Percentiles rank a stretch among this genome's conserved stretches.
These are phyloP conservation scores for Labyrinthula sp. DNA, from an alignment of 352 stramenopile species.

Conservation along the genomic window DNA sequence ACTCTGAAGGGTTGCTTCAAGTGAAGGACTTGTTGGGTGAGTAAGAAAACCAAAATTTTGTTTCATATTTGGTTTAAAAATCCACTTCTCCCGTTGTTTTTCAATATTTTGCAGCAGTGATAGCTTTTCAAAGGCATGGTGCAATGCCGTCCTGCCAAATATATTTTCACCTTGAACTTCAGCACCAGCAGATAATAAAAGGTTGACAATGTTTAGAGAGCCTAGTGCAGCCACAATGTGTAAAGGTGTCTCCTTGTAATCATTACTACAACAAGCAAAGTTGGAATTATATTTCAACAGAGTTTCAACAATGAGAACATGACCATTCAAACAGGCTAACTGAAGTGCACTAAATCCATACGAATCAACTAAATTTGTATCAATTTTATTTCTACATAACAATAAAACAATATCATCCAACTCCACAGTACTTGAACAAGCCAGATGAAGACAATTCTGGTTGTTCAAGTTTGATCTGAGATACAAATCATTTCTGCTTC, in stretches of 20 bases:
- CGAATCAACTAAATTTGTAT: slow-evolving; percentile 33
- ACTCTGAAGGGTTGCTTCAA: too few relatives aligned
- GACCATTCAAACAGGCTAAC: slow-evolving; percentile 30
- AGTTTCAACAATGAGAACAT: slow-evolving; percentile 33
- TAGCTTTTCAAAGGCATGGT: slow-evolving; percentile 31
- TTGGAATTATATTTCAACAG: slow-evolving; percentile 36
- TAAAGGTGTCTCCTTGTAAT: slow-evolving; percentile 31
- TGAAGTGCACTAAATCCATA: slow-evolving; percentile 31
- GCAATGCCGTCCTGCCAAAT: slow-evolving; percentile 31
- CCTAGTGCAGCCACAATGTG: slow-evolving; percentile 32
- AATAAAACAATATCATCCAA: slow-evolving; percentile 28
- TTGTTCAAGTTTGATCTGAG: background rate
- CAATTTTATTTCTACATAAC: slow-evolving; percentile 29
- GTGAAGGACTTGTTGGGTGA: too few relatives aligned
- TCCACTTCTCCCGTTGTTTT: background rate
- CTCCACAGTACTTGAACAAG: slow-evolving; percentile 31
- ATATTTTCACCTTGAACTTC: slow-evolving; percentile 31
- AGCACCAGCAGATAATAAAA: slow-evolving; percentile 30
- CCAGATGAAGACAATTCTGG: slow-evolving; percentile 31
- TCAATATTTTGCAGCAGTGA: slow-evolving; percentile 1
- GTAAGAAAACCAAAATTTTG: too few relatives aligned
- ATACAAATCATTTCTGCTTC: background rate
- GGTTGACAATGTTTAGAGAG: slow-evolving; percentile 31
- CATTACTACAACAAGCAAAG: slow-evolving; percentile 27
- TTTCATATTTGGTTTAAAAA: slow-evolving; percentile 7